Base-by-base conservation (phyloP, 2,329 filamentous ascomycete genomes). In the Colletotrichum gigasporum region DNA sequence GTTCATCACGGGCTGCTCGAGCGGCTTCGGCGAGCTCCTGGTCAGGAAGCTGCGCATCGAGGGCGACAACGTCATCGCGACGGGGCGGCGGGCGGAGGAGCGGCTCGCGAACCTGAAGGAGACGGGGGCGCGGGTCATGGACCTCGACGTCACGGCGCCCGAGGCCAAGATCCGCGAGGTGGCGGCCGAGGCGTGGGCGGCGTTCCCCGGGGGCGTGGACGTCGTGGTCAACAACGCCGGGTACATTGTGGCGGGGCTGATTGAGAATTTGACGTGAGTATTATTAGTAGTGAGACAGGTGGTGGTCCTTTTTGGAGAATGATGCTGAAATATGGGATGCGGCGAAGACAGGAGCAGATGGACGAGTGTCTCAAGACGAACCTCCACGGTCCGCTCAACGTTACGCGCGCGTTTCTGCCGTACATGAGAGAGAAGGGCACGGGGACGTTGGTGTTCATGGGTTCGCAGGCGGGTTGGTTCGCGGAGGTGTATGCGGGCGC, bases 1-100 rank as follows among this genome's bases (percentile, higher is more conserved):
- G 76, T 39, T 82, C 14, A 76, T 82, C 37, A 82, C 80, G 1
- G 79, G 79, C 45, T 80, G 77, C 67, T 80, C 79, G 8, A 80
- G 76, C 50, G 80, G 79, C 18, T 81, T 82, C 35, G 80, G 79
- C 12, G 71, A 76, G 35, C 50, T 70, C 4, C 70, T 81, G 16
- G 76, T 77, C 5, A 72, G 74, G 14, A 73, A 78, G 50, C 73
- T 82, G 34, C 69, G 76, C 9, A 71, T 74, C 18, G 68, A 69
- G 2, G 80, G 78, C 0, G 78, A 82, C 44, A 75, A 77, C 14
- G 76, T 80, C 14, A 77, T 82, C 53, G 79, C 80, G 1, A 80
- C 79, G 0, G 79, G 78, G 0, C 78, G 79, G 4, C 72, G 77
- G 16, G 74, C 75, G 0, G 73, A 75, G 8, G 45, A 28, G 10